phyloP scores from a whole-genome alignment of 2,329 filamentous ascomycete species.

The Botrytis porri region DNA sequence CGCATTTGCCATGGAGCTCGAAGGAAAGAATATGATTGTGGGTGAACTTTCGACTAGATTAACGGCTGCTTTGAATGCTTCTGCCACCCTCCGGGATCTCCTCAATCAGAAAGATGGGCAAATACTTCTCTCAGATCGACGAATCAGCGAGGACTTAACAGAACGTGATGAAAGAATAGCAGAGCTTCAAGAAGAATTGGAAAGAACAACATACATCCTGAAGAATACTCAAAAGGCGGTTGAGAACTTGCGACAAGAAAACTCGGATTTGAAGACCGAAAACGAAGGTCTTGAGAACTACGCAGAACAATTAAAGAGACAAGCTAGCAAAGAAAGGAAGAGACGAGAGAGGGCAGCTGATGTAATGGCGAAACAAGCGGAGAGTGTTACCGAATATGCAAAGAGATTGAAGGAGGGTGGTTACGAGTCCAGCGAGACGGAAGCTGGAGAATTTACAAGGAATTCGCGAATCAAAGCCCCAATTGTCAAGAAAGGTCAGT shows the following conservation, averaged over 20 bases:
- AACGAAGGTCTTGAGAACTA: slow-evolving; percentile 30
- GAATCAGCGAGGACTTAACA: slow-evolving; percentile 48
- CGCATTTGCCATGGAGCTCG: slow-evolving; percentile 33
- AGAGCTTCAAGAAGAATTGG: slow-evolving; percentile 50
- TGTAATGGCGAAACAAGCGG: slow-evolving; percentile 51
- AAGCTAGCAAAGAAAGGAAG: slow-evolving; percentile 48
- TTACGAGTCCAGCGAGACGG: slow-evolving; percentile 15
- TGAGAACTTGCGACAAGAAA: slow-evolving; percentile 13
- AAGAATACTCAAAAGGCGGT: slow-evolving; percentile 10
- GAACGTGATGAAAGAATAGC: slow-evolving; percentile 49
- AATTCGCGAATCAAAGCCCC: neutral
- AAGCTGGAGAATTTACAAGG: neutral
- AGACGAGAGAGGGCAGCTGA: slow-evolving; percentile 48
- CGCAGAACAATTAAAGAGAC: slow-evolving; percentile 34
- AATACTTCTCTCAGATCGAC: slow-evolving; percentile 4
- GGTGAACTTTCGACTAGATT: slow-evolving; percentile 48
- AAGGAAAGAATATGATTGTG: slow-evolving; percentile 41
- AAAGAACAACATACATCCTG: slow-evolving; percentile 46
- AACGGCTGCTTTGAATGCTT: slow-evolving; percentile 41
- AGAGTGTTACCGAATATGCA: slow-evolving; percentile 48
- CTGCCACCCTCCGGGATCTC: slow-evolving; percentile 41
- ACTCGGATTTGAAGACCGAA: slow-evolving; percentile 28
- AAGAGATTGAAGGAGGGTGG: slow-evolving; percentile 42
- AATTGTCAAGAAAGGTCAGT: slow-evolving; percentile 27
- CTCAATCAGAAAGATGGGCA: slow-evolving; percentile 26